These are phyloP conservation scores for Candida coquimbonensis DNA, from an alignment of 805 yeast species.

Conservation along the genomic window DNA sequence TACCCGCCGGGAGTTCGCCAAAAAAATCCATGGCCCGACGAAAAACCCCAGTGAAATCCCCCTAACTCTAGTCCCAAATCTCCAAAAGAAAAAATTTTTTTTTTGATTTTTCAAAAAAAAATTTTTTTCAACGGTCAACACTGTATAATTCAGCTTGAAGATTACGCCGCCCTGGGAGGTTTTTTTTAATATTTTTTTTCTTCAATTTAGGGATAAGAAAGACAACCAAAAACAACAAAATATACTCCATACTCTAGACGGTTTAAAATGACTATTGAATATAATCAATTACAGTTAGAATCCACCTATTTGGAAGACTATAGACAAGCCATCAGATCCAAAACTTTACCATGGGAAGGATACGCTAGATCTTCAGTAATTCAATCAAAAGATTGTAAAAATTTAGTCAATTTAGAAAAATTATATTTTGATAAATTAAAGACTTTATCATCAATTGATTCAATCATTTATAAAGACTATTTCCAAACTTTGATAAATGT, in stretches of 20 bases:
- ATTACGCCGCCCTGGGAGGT: too few species aligned
- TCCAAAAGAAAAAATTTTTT: too few species aligned
- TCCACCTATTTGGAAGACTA: constrained; percentile 62
- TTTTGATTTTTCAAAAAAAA: too few species aligned
- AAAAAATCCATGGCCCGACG: too few species aligned
- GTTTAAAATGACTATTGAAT: constrained; percentile 3
- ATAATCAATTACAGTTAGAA: constrained; percentile 40
- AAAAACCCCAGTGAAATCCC: too few species aligned
- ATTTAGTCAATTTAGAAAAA: constrained; percentile 28
- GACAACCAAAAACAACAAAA: background rate
- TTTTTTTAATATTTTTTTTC: background rate
- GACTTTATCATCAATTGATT: constrained; percentile 26
- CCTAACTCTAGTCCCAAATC: too few species aligned
- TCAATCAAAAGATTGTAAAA: constrained; percentile 56
- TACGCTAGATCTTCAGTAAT: constrained; percentile 68
- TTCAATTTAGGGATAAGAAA: background rate
- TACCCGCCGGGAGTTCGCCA: too few species aligned
- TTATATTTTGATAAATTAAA: constrained; percentile 21
- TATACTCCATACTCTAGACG: too few species aligned
- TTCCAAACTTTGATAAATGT: constrained; percentile 48
- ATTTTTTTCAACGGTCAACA: too few species aligned
- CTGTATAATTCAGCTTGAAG: too few species aligned
- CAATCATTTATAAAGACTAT: constrained; percentile 39
- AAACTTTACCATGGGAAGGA: constrained; percentile 91
- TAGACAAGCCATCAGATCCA: constrained; percentile 60